These are phyloP conservation scores for Aspergillus ellipticus DNA, from an alignment of 495 filamentous ascomycete species.

Conservation along the genomic window DNA sequence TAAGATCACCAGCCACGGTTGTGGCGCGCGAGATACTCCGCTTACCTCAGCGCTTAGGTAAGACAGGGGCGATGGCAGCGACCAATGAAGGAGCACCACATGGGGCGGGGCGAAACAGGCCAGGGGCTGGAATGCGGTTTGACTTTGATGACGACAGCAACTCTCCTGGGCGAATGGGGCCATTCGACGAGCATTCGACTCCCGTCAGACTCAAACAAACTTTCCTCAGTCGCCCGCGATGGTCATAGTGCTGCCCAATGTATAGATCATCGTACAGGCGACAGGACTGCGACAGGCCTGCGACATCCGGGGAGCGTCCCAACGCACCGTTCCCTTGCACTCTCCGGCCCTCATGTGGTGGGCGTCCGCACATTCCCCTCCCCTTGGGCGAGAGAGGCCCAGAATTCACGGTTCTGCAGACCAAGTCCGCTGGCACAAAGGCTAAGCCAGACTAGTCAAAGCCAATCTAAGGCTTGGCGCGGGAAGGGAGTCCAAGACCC, in stretches of 20 bases:
- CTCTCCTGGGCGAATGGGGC: not conserved
- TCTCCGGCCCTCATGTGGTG: not conserved
- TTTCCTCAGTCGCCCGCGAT: not conserved
- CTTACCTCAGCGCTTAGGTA: not conserved
- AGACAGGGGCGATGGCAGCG: not conserved
- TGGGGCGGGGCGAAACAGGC: not conserved
- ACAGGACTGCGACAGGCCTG: not conserved
- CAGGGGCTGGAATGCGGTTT: constrained; percentile 1
- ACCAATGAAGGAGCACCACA: not conserved
- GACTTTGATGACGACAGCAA: not conserved
- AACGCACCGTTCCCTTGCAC: not conserved
- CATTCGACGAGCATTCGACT: too few relatives aligned
- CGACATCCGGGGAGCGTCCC: not conserved
- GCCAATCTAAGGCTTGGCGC: not conserved
- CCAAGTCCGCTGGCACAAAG: not conserved
- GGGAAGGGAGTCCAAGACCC: not conserved
- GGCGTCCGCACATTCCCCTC: not conserved
- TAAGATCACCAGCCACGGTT: not conserved
- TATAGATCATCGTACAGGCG: not conserved
- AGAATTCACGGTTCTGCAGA: not conserved
- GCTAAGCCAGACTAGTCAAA: not conserved
- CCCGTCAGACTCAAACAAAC: not conserved
- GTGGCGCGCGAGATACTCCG: not conserved
- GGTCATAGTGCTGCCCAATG: not conserved
- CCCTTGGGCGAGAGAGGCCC: not conserved